Evolutionary conservation across 176 grass and related monocot genomes (phyloP).

Genomic region (Elaeis guineensis): DNA sequence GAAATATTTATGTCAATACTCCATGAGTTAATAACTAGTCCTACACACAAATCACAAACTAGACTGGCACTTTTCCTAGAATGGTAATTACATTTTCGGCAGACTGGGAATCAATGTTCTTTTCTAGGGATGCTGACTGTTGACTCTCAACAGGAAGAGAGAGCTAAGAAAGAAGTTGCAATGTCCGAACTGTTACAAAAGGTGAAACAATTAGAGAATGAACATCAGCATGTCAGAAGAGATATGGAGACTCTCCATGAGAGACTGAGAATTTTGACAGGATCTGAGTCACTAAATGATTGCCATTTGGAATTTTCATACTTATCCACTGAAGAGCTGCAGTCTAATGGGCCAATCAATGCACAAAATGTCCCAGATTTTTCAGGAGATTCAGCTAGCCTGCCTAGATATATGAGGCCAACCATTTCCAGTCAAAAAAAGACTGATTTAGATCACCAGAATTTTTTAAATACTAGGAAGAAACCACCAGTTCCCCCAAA

Average conservation of each 20-base stretch:
- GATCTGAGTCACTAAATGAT: slow-evolving; percentile 22
- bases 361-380: slow-evolving; percentile 26
- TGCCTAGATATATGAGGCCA: slow-evolving; percentile 87
- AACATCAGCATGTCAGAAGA: slow-evolving; percentile 63
- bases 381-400: slow-evolving; percentile 28
- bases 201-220: slow-evolving; percentile 55
- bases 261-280: slow-evolving; percentile 36
- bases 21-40: no score
- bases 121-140: slow-evolving; percentile 21
- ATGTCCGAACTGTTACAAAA: slow-evolving; percentile 39
- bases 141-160: slow-evolving; percentile 43
- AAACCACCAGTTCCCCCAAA: slow-evolving; percentile 47
- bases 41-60: no score
- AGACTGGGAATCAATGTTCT: background rate
- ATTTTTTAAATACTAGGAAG: slow-evolving; percentile 29
- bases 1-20: no score
- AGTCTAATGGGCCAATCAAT: slow-evolving; percentile 28
- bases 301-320: slow-evolving; percentile 25
- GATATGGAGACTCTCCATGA: slow-evolving; percentile 51
- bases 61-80: no score
- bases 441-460: slow-evolving; percentile 36
- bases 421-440: slow-evolving; percentile 70
- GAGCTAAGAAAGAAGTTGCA: slow-evolving; percentile 49
- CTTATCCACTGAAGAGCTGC: slow-evolving; percentile 40
- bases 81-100: no score